Percentiles rank a stretch among this genome's conserved stretches.
These are phyloP conservation scores for Peterozyma xylosa DNA, from an alignment of 805 yeast species.

Conservation along the genomic window DNA sequence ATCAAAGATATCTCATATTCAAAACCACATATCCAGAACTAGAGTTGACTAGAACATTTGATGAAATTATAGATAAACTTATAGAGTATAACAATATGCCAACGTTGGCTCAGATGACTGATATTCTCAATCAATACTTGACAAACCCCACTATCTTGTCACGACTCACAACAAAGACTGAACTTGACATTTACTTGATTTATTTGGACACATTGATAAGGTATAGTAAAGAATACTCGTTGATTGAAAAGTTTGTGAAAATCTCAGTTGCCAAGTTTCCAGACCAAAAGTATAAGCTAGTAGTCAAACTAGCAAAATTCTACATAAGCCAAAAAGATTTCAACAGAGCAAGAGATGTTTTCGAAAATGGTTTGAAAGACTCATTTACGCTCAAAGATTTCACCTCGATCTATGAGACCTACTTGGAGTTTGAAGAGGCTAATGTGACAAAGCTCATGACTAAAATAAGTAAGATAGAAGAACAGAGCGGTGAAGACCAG, in stretches of 20 bases:
- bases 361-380: constrained; percentile 38
- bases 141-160: constrained; percentile 26
- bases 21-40: constrained; percentile 5
- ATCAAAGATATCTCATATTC: constrained; percentile 23
- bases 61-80: constrained; percentile 21
- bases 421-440: constrained; percentile 52
- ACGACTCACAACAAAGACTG: constrained; percentile 28
- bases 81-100: constrained; percentile 18
- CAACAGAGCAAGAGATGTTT: constrained; percentile 30
- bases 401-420: constrained; percentile 53
- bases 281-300: constrained; percentile 48
- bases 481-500: constrained; percentile 14
- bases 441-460: constrained; percentile 25
- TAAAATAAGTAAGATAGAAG: constrained; percentile 11
- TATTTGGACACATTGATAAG: constrained; percentile 32
- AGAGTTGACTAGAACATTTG: constrained; percentile 1
- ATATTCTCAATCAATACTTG: constrained; percentile 24
- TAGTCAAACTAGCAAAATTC: constrained; percentile 39
- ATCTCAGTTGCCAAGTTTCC: constrained; percentile 38
- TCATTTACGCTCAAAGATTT: constrained; percentile 55
- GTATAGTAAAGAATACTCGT: not conserved
- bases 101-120: constrained; percentile 9
- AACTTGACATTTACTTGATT: constrained; percentile 38
- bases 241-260: constrained; percentile 20
- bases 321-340: constrained; percentile 30